These are phyloP conservation scores for Triticum urartu DNA, from an alignment of 176 grass and related monocot species.

Conservation along the genomic window DNA sequence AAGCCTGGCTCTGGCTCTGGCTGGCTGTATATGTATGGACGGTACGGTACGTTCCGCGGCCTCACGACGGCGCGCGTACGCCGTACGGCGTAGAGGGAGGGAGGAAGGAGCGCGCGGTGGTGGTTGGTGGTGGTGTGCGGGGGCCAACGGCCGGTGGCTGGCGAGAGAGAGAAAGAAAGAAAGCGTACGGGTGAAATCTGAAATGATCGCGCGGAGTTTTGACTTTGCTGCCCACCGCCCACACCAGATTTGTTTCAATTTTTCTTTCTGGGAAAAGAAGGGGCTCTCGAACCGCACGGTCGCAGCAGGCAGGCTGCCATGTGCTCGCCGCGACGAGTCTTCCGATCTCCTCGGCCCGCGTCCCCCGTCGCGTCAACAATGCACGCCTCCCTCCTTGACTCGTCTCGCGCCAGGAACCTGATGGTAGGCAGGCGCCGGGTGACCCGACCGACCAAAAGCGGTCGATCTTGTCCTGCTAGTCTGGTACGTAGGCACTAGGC, in stretches of 20 bases:
- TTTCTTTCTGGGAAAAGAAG: not conserved
- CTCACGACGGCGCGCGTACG: not conserved
- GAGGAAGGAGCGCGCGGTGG: not conserved
- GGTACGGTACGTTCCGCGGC: not conserved
- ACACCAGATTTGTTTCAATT: not conserved
- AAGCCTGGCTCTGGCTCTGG: not conserved
- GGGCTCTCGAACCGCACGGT: not conserved
- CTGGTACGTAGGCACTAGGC: not conserved
- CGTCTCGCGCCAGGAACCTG: not conserved
- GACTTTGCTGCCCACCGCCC: slow-evolving; percentile 2
- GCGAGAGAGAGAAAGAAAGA: not conserved
- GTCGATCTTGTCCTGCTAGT: not conserved
- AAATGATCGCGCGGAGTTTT: not conserved
- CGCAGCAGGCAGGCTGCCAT: not conserved
- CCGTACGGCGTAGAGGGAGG: no score
- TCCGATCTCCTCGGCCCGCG: slow-evolving; percentile 9
- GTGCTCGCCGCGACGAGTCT: not conserved
- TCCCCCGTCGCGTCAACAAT: not conserved
- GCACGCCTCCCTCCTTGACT: not conserved
- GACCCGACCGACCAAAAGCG: not conserved
- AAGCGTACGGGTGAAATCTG: not conserved
- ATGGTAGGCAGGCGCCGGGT: not conserved
- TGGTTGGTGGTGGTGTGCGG: not conserved
- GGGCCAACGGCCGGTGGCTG: not conserved
- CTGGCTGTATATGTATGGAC: not conserved